These are phyloP conservation scores for Calonectria crousiana DNA, from an alignment of 2,329 filamentous ascomycete species.

Conservation along the genomic window DNA sequence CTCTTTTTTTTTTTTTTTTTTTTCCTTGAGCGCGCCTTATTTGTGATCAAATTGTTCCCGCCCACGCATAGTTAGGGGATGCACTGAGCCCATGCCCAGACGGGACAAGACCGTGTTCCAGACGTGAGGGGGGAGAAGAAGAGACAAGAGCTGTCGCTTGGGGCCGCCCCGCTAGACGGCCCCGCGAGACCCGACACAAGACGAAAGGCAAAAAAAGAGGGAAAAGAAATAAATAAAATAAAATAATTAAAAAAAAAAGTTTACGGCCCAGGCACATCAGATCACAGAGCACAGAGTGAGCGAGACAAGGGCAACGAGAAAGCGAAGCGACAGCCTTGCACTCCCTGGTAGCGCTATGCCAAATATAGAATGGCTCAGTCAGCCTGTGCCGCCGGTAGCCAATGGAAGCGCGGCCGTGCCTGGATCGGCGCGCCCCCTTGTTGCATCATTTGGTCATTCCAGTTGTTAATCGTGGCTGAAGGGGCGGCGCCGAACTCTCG, in stretches of 20 bases:
- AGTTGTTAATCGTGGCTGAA: conserved; percentile 15
- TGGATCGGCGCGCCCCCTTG: neutral
- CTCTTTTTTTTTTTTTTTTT: neutral
- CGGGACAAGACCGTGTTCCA: conserved; percentile 1
- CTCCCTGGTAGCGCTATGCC: neutral
- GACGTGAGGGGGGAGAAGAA: neutral
- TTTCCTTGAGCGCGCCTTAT: neutral
- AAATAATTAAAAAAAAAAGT: neutral
- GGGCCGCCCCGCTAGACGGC: neutral
- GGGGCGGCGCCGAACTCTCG: neutral
- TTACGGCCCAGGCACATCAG: neutral
- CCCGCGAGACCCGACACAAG: conserved; percentile 3
- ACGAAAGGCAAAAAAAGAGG: conserved; percentile 4
- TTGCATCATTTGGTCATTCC: conserved; percentile 12
- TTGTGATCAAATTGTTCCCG: neutral
- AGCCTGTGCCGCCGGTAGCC: neutral
- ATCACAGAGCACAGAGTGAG: neutral
- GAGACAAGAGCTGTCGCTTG: neutral
- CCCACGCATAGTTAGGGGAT: neutral
- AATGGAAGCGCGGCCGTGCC: neutral
- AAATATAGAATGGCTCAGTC: neutral
- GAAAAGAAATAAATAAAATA: neutral
- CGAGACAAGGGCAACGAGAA: neutral
- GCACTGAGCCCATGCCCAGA: conserved; percentile 11
- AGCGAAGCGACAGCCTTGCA: conserved; percentile 4